Percentiles rank a stretch among this genome's conserved stretches.
Evolutionary conservation across 768 basidiomycete genomes (phyloP).

Genomic region (Infundibulicybe gibba): DNA sequence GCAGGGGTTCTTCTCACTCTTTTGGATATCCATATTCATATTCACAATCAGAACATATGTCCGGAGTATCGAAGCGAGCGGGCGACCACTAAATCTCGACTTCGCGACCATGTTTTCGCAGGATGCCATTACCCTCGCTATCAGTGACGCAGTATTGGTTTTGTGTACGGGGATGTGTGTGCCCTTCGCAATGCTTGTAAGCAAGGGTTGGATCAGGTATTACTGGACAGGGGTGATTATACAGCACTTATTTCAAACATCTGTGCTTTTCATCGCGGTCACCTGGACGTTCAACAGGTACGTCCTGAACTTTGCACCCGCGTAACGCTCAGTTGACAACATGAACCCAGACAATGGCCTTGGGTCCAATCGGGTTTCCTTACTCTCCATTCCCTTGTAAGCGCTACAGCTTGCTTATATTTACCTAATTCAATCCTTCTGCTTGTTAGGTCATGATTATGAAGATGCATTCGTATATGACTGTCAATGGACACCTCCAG

Average conservation of each 20-base stretch:
- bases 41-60: constrained; percentile 78
- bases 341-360: constrained; percentile 75
- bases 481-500: constrained; percentile 83
- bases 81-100: constrained; percentile 69
- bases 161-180: constrained; percentile 74
- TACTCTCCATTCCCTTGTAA: constrained; percentile 78
- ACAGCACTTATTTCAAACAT: constrained; percentile 79
- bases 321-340: not conserved
- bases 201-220: constrained; percentile 78
- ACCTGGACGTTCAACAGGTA: constrained; percentile 90
- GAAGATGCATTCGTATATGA: constrained; percentile 95
- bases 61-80: constrained; percentile 71
- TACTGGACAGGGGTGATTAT: constrained; percentile 71
- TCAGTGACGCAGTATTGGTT: constrained; percentile 83
- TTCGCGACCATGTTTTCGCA: constrained; percentile 88
- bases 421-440: not conserved
- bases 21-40: constrained; percentile 89
- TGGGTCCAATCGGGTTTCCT: constrained; percentile 96
- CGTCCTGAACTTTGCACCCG: constrained; percentile 5
- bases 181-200: constrained; percentile 75
- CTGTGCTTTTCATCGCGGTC: constrained; percentile 68
- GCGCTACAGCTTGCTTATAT: constrained; percentile 14
- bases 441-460: constrained; percentile 70
- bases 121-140: constrained; percentile 77
- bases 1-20: constrained; percentile 92